Percentiles rank a stretch among this genome's conserved stretches.
These are phyloP conservation scores for Nissolia schottii DNA, from an alignment of 306 rosid genomes.

Conservation along the genomic window DNA sequence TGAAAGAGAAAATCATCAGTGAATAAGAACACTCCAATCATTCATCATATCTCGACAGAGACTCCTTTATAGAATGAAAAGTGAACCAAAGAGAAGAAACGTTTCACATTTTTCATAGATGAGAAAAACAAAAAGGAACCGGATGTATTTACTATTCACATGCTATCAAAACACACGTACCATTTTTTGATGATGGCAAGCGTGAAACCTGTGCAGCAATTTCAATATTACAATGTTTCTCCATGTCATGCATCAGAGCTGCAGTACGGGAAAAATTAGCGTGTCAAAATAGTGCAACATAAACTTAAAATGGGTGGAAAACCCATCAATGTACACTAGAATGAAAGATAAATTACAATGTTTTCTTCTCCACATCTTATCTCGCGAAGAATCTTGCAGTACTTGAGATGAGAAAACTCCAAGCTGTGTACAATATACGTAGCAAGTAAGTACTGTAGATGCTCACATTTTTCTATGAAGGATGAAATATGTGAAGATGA, in stretches of 20 bases:
- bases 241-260: constrained; percentile 91
- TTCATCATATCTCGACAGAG: neutral
- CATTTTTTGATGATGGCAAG: constrained; percentile 66
- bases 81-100: neutral
- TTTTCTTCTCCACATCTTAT: constrained; percentile 79
- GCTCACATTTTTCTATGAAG: neutral
- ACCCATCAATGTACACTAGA: constrained; percentile 16
- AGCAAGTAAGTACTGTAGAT: constrained; percentile 34
- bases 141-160: constrained; percentile 31
- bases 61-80: neutral
- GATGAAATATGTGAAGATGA: neutral
- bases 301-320: neutral
- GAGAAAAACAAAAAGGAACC: constrained; percentile 28
- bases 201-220: constrained; percentile 88
- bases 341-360: constrained; percentile 55
- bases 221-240: constrained; percentile 90
- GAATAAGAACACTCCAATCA: neutral
- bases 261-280: constrained; percentile 24
- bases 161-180: constrained; percentile 60
- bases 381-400: constrained; percentile 90
- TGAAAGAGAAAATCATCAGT: neutral
- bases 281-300: constrained; percentile 24
- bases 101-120: neutral
- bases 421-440: constrained; percentile 60
- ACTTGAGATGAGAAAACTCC: constrained; percentile 99